These are phyloP conservation scores for Fusarium hostae DNA, from an alignment of 2,329 filamentous ascomycete species.

Conservation along the genomic window DNA sequence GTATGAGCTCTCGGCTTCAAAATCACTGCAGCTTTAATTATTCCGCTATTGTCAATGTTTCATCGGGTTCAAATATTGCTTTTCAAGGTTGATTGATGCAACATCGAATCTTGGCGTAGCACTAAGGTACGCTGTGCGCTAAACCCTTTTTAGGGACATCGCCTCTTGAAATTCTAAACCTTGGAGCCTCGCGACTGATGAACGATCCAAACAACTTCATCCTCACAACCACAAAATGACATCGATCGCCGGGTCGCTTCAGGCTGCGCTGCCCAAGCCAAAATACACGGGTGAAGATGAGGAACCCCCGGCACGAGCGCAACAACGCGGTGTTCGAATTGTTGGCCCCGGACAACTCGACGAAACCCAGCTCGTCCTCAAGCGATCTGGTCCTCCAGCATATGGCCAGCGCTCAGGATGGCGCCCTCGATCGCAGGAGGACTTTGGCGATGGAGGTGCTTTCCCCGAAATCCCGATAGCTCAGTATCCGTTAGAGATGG, in stretches of 20 bases:
- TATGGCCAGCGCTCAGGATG: constrained; percentile 91
- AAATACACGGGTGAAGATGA: constrained; percentile 93
- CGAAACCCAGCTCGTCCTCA: constrained; percentile 85
- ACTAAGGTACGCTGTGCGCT: constrained; percentile 31
- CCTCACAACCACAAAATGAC: constrained; percentile 61
- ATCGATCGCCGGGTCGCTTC: constrained; percentile 76
- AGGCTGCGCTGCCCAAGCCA: constrained; percentile 85
- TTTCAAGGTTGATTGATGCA: not conserved
- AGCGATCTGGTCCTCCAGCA: constrained; percentile 84
- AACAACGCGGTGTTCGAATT: constrained; percentile 84
- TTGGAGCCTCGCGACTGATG: constrained; percentile 36
- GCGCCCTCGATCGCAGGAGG: constrained; percentile 87
- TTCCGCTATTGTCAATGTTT: not conserved
- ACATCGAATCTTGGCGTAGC: constrained; percentile 8
- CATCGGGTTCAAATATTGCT: not conserved
- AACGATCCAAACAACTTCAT: constrained; percentile 36
- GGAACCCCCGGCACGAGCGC: constrained; percentile 75
- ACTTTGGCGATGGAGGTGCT: constrained; percentile 95
- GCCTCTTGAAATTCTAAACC: constrained; percentile 50
- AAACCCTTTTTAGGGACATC: constrained; percentile 46
- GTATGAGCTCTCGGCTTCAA: not conserved
- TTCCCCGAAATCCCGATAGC: constrained; percentile 95
- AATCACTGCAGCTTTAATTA: not conserved
- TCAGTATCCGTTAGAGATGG: constrained; percentile 97
- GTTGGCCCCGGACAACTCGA: constrained; percentile 83